Evolutionary conservation across 345 rosid genomes (phyloP).

Genomic region (Crucihimalaya himalaica): DNA sequence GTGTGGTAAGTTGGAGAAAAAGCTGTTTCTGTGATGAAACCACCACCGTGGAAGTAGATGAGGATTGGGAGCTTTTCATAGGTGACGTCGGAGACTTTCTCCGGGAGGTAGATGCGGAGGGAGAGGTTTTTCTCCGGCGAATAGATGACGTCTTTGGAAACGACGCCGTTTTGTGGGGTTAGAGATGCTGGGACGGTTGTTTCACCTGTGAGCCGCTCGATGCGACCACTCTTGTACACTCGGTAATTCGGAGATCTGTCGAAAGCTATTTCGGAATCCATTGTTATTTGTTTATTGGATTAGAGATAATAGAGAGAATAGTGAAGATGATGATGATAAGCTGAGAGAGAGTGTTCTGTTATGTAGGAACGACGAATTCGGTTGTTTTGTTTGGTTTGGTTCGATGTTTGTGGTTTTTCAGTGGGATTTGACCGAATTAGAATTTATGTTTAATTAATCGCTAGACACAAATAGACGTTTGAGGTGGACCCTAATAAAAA

Average conservation of each 20-base stretch:
- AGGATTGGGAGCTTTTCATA: constrained; percentile 47
- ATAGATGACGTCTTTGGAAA: constrained; percentile 44
- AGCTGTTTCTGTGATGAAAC: constrained; percentile 47
- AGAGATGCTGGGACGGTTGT: constrained; percentile 43
- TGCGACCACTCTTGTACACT: constrained; percentile 49
- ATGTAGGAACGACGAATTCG: no score
- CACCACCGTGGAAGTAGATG: constrained; percentile 59
- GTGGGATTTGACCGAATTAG: no score
- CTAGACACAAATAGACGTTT: no score
- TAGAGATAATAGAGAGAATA: background rate
- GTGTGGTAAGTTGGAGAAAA: constrained; percentile 37
- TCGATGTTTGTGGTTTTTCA: no score
- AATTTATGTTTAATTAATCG: no score
- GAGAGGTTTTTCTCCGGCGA: constrained; percentile 36
- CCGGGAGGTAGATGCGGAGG: constrained; percentile 43
- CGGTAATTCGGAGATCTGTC: constrained; percentile 7
- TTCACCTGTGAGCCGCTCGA: constrained; percentile 48
- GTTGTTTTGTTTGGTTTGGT: no score
- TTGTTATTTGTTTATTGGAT: background rate
- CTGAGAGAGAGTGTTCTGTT: no score
- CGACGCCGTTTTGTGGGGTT: constrained; percentile 33
- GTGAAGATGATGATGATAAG: no score
- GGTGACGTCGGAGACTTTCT: constrained; percentile 16
- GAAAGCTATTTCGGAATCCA: constrained; percentile 28
- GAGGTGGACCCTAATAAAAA: no score